A percentile compares a stretch with the other conserved stretches of the same genome.
These are phyloP conservation scores for Aspergillus ochraceus DNA, from an alignment of 2,329 filamentous ascomycete genomes.

Conservation along the genomic window DNA sequence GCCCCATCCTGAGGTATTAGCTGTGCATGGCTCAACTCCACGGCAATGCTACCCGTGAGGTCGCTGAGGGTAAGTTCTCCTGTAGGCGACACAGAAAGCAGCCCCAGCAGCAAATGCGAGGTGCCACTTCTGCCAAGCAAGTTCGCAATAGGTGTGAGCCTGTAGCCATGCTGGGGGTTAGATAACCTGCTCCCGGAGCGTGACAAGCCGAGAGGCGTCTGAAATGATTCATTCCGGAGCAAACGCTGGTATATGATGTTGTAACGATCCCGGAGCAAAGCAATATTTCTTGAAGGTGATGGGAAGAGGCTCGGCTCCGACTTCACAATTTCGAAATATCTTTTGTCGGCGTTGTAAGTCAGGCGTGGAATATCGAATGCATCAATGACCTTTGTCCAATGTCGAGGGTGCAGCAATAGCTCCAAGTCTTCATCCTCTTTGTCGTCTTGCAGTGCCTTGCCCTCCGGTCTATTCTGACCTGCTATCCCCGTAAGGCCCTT, in stretches of 20 bases:
- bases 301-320: slow-evolving; percentile 72
- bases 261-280: slow-evolving; percentile 84
- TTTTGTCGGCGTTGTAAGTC: slow-evolving; percentile 61
- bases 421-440: slow-evolving; percentile 60
- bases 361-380: slow-evolving; percentile 78
- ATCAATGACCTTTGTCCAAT: slow-evolving; percentile 79
- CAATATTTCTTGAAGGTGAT: slow-evolving; percentile 75
- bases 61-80: slow-evolving; percentile 83
- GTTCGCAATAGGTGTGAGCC: slow-evolving; percentile 81
- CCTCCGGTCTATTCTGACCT: slow-evolving; percentile 46
- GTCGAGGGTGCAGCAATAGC: slow-evolving; percentile 68
- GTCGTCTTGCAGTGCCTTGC: slow-evolving; percentile 45
- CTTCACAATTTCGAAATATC: slow-evolving; percentile 79
- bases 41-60: slow-evolving; percentile 78
- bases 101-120: slow-evolving; percentile 81
- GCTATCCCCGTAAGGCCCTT: slow-evolving; percentile 19
- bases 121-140: slow-evolving; percentile 76
- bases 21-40: slow-evolving; percentile 79
- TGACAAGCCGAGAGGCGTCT: slow-evolving; percentile 71
- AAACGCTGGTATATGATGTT: slow-evolving; percentile 90
- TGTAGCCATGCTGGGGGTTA: slow-evolving; percentile 64
- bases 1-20: slow-evolving; percentile 81
- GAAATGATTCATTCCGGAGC: slow-evolving; percentile 89
- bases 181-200: too few species aligned
- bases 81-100: slow-evolving; percentile 77